Evolutionary conservation across 2,329 filamentous ascomycete genomes (phyloP), one percentile per base, ranked within the genome.

Genomic region (Reticulascus tulasneorum): DNA sequence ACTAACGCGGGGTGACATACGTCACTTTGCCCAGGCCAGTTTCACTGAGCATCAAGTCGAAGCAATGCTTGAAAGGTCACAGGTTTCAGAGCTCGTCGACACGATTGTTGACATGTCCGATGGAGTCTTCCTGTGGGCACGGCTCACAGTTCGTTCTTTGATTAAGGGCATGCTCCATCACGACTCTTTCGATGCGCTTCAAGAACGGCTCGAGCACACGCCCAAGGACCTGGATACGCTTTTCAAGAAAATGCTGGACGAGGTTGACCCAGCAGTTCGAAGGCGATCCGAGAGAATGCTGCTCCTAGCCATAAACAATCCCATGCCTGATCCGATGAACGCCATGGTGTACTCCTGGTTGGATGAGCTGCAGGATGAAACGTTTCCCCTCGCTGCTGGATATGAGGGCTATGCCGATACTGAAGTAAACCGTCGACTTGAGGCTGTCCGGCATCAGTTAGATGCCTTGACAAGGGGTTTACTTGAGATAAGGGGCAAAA

Each of bases 111-210:
- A 11, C 6, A 16, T n/a, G 5, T 29, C 35, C 4, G 9, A 33
- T 4, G 35, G 35, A 5, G 35, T 38, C 3, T 38, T 38, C 15
- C 23, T 38, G 5, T 38, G 35, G 35, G 29, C 22, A 20, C 15
- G 19, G 5, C 23, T 38, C 18, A 26, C 33, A 3, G 29, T 33
- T 5, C 23, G 20, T 4, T 38, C 35, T 2, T n/a, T 38, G 7
- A 8, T 25, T 8, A 22, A 38, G 15, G 29, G 29, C 18, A 22
- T 19, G 2, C 20, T 25, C 19, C 22, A 33, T 15, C 18, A 21
- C 19, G 25, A 23, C 7, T n/a, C 5, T n/a, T 13, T 11, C 16
- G 7, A 12, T 3, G 19, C 35, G 9, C 29, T 38, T 7, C 9
- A 11, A 3, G 17, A 33, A 6, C 19, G 4, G 16, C 4, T 38